Percentiles rank a stretch among this genome's conserved stretches.
Evolutionary conservation across 1,284 basidiomycete species (phyloP).

Genomic region (Sparassis latifolia): DNA sequence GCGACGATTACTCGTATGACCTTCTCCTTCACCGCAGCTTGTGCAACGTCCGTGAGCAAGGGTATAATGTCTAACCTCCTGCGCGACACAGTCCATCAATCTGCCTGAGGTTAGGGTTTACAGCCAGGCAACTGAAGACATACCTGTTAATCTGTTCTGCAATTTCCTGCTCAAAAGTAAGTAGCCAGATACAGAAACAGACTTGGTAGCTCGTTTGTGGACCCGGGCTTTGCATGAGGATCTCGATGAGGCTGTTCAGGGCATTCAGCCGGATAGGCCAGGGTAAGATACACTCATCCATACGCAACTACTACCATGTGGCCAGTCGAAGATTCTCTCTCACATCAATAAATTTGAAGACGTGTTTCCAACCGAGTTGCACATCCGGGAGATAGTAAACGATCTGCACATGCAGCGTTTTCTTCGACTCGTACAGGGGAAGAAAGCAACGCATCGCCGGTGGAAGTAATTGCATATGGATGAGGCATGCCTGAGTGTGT

Average conservation of each 20-base stretch:
- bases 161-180: slow-evolving; percentile 85
- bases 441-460: background rate
- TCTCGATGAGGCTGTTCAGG: slow-evolving; percentile 60
- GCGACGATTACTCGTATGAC: slow-evolving; percentile 93
- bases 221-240: slow-evolving; percentile 65
- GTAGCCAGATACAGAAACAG: slow-evolving; percentile 88
- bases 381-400: no score
- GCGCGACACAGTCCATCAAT: background rate
- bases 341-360: background rate
- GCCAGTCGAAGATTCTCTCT: background rate
- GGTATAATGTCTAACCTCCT: slow-evolving; percentile 90
- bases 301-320: no score
- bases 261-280: no score
- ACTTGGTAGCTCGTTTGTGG: slow-evolving; percentile 97
- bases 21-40: slow-evolving; percentile 94
- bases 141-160: slow-evolving; percentile 77
- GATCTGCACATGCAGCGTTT: no score
- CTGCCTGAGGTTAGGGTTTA: background rate
- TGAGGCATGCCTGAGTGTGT: background rate
- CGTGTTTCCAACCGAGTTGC: background rate
- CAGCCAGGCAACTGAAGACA: background rate
- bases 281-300: no score
- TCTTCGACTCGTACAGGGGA: no score
- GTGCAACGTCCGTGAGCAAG: slow-evolving; percentile 81
- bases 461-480: background rate